These are phyloP conservation scores for Cocos nucifera DNA, from an alignment of 176 grass and related monocot genomes.

Conservation along the genomic window DNA sequence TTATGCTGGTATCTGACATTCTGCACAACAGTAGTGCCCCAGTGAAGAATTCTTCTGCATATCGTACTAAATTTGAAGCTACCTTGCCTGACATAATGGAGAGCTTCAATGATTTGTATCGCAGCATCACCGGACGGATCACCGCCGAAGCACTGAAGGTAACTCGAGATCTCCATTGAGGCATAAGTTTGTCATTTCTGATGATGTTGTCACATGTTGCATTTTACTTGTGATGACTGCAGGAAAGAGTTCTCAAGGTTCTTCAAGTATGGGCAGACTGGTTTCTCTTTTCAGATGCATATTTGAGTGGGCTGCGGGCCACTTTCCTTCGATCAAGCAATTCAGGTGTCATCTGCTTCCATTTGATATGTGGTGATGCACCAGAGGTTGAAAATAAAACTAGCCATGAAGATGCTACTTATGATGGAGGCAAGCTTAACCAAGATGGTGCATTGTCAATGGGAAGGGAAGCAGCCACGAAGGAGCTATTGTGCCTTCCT, in stretches of 20 bases:
- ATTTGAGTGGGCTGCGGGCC: constrained; percentile 72
- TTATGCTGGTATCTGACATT: constrained; percentile 96
- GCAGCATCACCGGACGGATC: constrained; percentile 86
- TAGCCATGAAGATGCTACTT: constrained; percentile 30
- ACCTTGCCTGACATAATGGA: constrained; percentile 85
- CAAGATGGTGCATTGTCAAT: constrained; percentile 88
- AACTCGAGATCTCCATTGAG: background rate
- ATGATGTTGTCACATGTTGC: no score
- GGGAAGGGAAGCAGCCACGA: constrained; percentile 63
- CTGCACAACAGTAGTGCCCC: constrained; percentile 97
- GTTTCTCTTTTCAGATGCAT: constrained; percentile 99
- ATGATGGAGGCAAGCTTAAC: constrained; percentile 61
- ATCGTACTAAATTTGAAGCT: constrained; percentile 90
- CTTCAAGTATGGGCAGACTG: constrained; percentile 99
- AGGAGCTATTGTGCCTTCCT: constrained; percentile 75
- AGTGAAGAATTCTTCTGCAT: constrained; percentile 96
- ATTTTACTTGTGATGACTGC: constrained; percentile 7
- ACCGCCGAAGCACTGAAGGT: constrained; percentile 99
- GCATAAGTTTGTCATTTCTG: no score
- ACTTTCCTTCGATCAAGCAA: constrained; percentile 87
- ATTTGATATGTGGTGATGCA: constrained; percentile 82
- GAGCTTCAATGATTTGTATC: constrained; percentile 92
- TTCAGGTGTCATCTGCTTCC: constrained; percentile 65
- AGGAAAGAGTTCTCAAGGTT: constrained; percentile 97
- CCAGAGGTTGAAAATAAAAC: constrained; percentile 86